Base-by-base conservation (phyloP, 2,329 filamentous ascomycete species). In the Botrytis deweyae region DNA sequence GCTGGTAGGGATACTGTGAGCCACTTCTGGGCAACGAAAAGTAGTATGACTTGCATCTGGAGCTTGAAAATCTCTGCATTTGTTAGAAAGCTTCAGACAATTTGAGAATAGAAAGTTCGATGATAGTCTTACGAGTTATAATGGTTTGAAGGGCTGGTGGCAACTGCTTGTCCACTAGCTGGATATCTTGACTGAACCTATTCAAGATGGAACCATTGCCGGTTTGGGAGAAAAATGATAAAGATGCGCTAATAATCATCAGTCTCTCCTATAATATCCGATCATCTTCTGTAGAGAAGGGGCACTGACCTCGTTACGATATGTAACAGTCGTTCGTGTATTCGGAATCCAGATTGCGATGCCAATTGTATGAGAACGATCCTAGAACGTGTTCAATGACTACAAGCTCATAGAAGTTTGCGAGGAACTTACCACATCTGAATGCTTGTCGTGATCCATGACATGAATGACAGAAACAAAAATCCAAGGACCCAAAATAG, bases 41-140 rank as follows among this genome's bases (percentile, higher is more conserved):
- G 85, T 3, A 90, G 81, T 12, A 82, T 82, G n/a, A 85, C 83
- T 76, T 86, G 84, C 9, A 84, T 85, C 7, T 87, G 76, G n/a
- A 78, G 75, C 58, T 78, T 77, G 70, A 70, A 76, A 33, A 72
- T 29, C 75, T 79, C 77, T 80, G 46, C 22, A 7, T 33, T n/a
- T 58, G 18, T 72, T 58, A 72, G 70, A n/a, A 46, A 46, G 4
- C 20, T 36, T 44, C 3, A 72, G 25, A 36, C 0, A 4, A 38
- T 72, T 58, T 44, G 3, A 12, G 9, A 36, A 20, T 9, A 25
- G 20, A 36, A 25, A 9, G 7, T 36, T 58, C 6, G 25, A 59
- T 61, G 10, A 5, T 25, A 1, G 33, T 29, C 63, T 61, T 76
- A 85, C 83, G 84, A 49, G 78, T 78, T 20, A 78, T 70, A 58